Base-by-base conservation (phyloP, 1,284 basidiomycete genomes). In the Sphagnurus paluster region DNA sequence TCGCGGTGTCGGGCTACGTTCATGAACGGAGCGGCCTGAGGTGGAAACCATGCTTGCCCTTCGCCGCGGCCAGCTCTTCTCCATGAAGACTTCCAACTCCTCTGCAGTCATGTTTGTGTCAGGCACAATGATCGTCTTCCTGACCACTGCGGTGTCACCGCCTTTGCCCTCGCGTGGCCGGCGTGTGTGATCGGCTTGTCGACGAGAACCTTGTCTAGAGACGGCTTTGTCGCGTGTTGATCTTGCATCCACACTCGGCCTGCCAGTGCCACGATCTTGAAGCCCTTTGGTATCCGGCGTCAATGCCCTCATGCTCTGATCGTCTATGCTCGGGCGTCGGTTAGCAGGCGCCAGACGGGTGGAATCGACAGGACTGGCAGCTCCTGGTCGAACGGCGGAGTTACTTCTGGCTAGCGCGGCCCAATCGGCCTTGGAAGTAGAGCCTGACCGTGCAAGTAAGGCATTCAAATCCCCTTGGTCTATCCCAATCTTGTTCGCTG, bases 1-100 rank as follows among this genome's bases (percentile, higher is more conserved):
- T 43, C 88, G n/a, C n/a, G 87, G 88, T 2, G 88, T 91, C 14
- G 88, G 88, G n/a, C 71, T 83, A 43, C 88, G 83, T 55, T 90
- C 87, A 55, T 87, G 84, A 17, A 90, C 71, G 24, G 88, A 89
- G 43, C 81, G 80, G 55, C 67, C 77, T 2, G 82, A 84, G 24
- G 66, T 62, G 2, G 80, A 83, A 14, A 72, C 70, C 11, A 73
- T 71, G 54, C 87, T 85, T 11, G 72, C 71, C 46, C 84, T 79
- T 34, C 80, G 80, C 39, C 79, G 74, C 24, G 68, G 64, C 16
- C 82, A 76, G 29, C 72, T 72, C 57, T 82, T 87, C 48, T 79
- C 75, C 58, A 76, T 69, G 42, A 79, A 60, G 20, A 74, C 66
- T 58, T 68, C 75, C 46, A 80, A 52, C 54, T 86, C 83, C 33